phyloP scores from a whole-genome alignment of 331 rosid species.

The Acacia pycnantha region DNA sequence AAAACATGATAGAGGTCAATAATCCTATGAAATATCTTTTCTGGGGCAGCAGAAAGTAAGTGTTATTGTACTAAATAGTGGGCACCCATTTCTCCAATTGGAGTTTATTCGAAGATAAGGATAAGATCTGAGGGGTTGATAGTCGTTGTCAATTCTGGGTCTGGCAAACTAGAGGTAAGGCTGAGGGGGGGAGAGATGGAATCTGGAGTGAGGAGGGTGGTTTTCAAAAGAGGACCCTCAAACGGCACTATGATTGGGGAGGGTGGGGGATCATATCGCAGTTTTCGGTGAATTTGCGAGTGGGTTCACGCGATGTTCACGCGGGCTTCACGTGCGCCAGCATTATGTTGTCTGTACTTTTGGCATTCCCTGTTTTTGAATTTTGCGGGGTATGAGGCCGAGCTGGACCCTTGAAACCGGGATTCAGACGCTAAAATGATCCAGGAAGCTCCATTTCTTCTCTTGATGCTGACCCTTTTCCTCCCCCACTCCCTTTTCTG shows the following conservation, averaged over 20 bases:
- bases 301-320: conserved; percentile 46
- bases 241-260: background rate
- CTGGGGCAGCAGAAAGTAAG: background rate
- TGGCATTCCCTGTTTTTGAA: background rate
- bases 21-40: background rate
- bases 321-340: conserved; percentile 40
- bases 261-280: background rate
- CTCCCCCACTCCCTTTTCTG: background rate
- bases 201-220: background rate
- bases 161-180: background rate
- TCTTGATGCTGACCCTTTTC: background rate
- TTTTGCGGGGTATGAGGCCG: background rate
- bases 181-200: background rate
- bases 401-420: background rate
- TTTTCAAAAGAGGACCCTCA: conserved; percentile 7
- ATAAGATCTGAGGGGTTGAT: background rate
- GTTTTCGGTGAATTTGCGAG: background rate
- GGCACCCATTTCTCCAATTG: background rate
- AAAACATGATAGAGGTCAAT: background rate
- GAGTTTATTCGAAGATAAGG: background rate
- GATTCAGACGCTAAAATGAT: background rate
- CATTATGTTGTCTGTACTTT: conserved; percentile 35
- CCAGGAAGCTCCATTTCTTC: background rate
- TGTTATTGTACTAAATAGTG: background rate
- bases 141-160: background rate